phyloP scores from a whole-genome alignment of 2,329 filamentous ascomycete species.

The Aspergillus arachidicola region DNA sequence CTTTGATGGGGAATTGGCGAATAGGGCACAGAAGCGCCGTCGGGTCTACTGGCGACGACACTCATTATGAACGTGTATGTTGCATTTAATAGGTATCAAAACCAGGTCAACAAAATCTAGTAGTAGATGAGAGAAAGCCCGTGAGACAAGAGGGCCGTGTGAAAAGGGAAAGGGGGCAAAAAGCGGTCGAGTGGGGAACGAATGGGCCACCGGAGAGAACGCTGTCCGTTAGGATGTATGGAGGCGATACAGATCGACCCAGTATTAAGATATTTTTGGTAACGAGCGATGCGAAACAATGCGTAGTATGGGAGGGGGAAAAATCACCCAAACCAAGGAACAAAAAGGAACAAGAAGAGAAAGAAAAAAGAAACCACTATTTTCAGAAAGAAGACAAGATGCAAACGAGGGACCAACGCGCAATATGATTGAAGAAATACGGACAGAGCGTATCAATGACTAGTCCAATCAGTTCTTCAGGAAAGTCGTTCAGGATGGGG shows the following conservation, averaged over 20 bases:
- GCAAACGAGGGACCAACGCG: constrained; percentile 10
- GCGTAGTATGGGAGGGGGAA: constrained; percentile 1
- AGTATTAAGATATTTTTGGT: background rate
- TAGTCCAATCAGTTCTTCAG: constrained; percentile 10
- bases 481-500: constrained; percentile 16
- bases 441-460: constrained; percentile 12
- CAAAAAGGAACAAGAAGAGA: constrained; percentile 8
- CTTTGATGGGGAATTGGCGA: constrained; percentile 28
- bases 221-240: constrained; percentile 2
- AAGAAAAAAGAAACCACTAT: constrained; percentile 19
- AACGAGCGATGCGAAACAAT: constrained; percentile 2
- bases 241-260: background rate
- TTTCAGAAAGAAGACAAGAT: constrained; percentile 15
- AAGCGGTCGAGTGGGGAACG: constrained; percentile 13
- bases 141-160: constrained; percentile 14
- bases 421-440: constrained; percentile 8
- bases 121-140: constrained; percentile 3
- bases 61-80: constrained; percentile 36
- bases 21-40: constrained; percentile 37
- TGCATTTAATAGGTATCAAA: constrained; percentile 20
- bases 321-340: constrained; percentile 7
- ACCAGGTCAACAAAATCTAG: constrained; percentile 5
- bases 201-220: constrained; percentile 9
- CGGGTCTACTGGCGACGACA: constrained; percentile 43
- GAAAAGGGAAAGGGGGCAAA: constrained; percentile 10